These are phyloP conservation scores for Aspergillus haitiensis DNA, from an alignment of 495 filamentous ascomycete species.

Conservation along the genomic window DNA sequence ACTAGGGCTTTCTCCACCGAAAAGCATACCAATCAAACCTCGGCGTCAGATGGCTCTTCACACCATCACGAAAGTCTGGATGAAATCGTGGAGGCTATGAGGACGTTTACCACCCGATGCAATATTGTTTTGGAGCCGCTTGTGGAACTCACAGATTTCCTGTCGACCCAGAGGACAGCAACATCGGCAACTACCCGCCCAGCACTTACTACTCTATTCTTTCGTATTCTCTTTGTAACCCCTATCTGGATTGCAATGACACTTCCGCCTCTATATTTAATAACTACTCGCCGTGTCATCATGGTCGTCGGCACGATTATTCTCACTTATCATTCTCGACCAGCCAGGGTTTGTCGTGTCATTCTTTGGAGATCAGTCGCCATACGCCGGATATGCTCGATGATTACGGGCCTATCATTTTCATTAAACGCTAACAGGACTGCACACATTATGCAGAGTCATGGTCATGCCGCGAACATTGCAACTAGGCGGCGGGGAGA, in stretches of 20 bases:
- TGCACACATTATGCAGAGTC: constrained; percentile 39
- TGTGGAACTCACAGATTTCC: constrained; percentile 83
- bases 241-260: constrained; percentile 85
- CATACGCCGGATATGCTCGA: constrained; percentile 63
- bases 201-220: constrained; percentile 84
- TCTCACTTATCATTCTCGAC: constrained; percentile 87
- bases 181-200: constrained; percentile 90
- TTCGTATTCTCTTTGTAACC: constrained; percentile 82
- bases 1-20: constrained; percentile 74
- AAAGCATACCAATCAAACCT: constrained; percentile 52
- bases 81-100: constrained; percentile 92
- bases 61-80: constrained; percentile 85
- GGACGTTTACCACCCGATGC: constrained; percentile 82
- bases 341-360: constrained; percentile 78
- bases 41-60: constrained; percentile 60
- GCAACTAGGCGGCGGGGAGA: constrained; percentile 55
- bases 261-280: constrained; percentile 76
- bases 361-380: constrained; percentile 86
- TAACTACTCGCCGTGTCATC: constrained; percentile 82
- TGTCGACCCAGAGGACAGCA: constrained; percentile 86
- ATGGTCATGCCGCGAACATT: constrained; percentile 45
- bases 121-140: constrained; percentile 90
- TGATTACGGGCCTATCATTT: constrained; percentile 79
- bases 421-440: constrained; percentile 35
- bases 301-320: constrained; percentile 76